Percentiles rank a stretch among this genome's conserved stretches.
Evolutionary conservation across 108 stramenopile species (phyloP).

Genomic region (Pseudonitzschia pungens): DNA sequence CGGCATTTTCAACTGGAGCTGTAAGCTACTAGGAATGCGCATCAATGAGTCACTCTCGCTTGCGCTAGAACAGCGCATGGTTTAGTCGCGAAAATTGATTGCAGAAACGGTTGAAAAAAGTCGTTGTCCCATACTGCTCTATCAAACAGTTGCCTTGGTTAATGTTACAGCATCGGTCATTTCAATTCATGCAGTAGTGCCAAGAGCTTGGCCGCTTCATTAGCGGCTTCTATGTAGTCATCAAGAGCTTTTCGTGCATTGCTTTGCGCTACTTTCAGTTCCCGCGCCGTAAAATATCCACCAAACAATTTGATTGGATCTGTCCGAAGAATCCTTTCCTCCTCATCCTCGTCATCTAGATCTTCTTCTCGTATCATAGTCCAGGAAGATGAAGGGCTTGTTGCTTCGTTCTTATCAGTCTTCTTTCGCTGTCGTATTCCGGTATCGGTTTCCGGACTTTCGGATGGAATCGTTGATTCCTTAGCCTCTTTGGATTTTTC

Average conservation of each 20-base stretch:
- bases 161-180: background rate
- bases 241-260: slow-evolving; percentile 43
- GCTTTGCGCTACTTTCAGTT: slow-evolving; percentile 40
- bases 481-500: background rate
- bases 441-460: background rate
- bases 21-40: too few relatives aligned
- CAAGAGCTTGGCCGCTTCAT: slow-evolving; percentile 35
- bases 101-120: too few relatives aligned
- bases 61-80: too few relatives aligned
- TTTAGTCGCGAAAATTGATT: too few relatives aligned
- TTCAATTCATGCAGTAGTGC: slow-evolving; percentile 6
- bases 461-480: background rate
- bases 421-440: slow-evolving; percentile 3
- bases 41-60: background rate
- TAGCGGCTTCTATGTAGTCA: slow-evolving; percentile 50
- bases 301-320: slow-evolving; percentile 45
- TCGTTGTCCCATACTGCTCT: too few relatives aligned
- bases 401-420: too few relatives aligned
- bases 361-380: background rate
- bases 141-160: background rate
- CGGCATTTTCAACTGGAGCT: background rate
- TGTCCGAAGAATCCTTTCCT: background rate
- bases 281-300: slow-evolving; percentile 25
- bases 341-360: slow-evolving; percentile 15
- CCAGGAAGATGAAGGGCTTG: background rate